Evolutionary conservation across 225 moss, liverwort and hornwort species (phyloP), one percentile per base, ranked within the genome.

Genomic region (Lunularia cruciata): DNA sequence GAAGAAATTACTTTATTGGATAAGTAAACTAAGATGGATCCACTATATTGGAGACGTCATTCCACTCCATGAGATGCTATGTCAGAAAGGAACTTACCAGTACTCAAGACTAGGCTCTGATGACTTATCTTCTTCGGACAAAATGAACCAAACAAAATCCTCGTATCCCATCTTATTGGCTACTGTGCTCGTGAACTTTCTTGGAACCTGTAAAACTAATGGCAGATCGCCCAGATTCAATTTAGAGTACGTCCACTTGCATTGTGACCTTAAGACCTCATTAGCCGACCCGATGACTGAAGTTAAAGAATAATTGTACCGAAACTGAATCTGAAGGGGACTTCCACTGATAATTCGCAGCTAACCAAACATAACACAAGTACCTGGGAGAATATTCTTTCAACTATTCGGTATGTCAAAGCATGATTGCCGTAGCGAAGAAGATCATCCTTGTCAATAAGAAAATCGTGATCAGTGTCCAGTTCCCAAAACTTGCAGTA

Each of bases 401-500:
- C 94, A 63, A 95, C 91, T 81, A 95, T 91, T 49, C 89, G 81
- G 70, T 95, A 95, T 36, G 94, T 95, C 68, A 95, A 81, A 67
- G 94, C 94, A 73, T 95, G 91, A 78, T 95, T 95, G 62, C 94
- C 91, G 63, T 95, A 95, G 58, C 94, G 94, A 72, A 95, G 76
- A 35, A 95, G 81, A 69, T 91, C 91, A 64, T 95, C 94, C 74
- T 89, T 86, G 67, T 91, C 89, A 20, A 95, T 91, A 14, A 88
- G 74, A 73, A 95, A 95, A 74, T 95, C 94, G 66, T 91, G 94
- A 76, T 95, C 94, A 51, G 91, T 85, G 68, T 95, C 94, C 76
- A 95, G 76, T 72, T 94, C 94, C 94, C 94, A 94, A 61, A 94
- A 94, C 68, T 94, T 94, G 85, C 94, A 94, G 76, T 95, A 95